A percentile compares a stretch with the other conserved stretches of the same genome.
Evolutionary conservation across 1,284 basidiomycete species (phyloP).

Genomic region (Tilletia caries): DNA sequence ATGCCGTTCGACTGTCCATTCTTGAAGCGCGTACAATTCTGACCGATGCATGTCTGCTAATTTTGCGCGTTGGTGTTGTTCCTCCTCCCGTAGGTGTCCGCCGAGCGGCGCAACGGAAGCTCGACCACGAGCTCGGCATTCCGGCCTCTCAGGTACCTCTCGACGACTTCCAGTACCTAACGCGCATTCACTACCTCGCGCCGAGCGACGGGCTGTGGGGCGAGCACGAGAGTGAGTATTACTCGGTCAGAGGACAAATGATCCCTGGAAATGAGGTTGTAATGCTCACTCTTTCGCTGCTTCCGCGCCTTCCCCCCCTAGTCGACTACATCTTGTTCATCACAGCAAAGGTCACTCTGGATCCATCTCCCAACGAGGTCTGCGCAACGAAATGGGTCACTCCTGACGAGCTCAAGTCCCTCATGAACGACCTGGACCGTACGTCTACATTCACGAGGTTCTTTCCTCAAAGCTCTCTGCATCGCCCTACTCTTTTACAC

Average conservation of each 20-base stretch:
- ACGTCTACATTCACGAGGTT: conserved; percentile 12
- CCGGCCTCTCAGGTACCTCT: conserved; percentile 68
- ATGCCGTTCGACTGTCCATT: not conserved
- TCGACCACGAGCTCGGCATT: conserved; percentile 96
- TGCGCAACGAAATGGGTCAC: conserved; percentile 86
- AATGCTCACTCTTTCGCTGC: no score
- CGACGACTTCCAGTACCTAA: conserved; percentile 89
- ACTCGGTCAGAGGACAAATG: not conserved
- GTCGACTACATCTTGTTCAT: conserved; percentile 98
- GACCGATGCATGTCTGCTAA: no score
- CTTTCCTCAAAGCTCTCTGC: no score
- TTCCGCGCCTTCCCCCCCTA: conserved; percentile 49
- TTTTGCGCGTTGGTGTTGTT: not conserved
- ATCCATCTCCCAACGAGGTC: conserved; percentile 86
- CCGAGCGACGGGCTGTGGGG: conserved; percentile 92
- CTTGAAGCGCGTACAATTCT: not conserved
- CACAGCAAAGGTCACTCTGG: conserved; percentile 80
- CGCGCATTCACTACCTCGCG: conserved; percentile 94
- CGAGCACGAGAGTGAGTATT: conserved; percentile 84
- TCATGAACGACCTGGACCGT: conserved; percentile 72
- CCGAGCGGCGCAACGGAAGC: conserved; percentile 84
- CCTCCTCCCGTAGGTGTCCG: conserved; percentile 61
- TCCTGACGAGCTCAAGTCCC: conserved; percentile 78
- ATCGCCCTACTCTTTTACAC: no score
- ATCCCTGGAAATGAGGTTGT: no score